Base-by-base conservation (phyloP, 108 stramenopile genomes). In the Skeletonema costatum region DNA sequence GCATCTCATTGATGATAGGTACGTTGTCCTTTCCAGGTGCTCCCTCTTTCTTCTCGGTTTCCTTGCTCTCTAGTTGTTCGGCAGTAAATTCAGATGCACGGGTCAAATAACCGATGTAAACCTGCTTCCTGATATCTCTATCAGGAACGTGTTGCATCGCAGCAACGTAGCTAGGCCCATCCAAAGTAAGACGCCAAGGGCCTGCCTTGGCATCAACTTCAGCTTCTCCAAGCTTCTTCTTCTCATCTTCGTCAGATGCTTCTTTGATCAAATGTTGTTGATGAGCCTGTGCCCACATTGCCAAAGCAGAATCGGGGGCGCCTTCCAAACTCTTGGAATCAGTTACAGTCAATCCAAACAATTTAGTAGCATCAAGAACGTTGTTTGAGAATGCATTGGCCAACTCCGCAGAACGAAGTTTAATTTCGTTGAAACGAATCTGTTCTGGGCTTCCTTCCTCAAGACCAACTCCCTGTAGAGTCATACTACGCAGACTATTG, bases 281-380 rank as follows among this genome's bases (percentile, higher is more conserved):
- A 41, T 95, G 77, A 4, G 96, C 87, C 60, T 90, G 82, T 16
- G 98, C 98, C 91, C 96, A 96, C 85, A 95, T 85, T 31, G 85
- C 95, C 78, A 87, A 89, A 76, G 97, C 97, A 13, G 92, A 93
- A 9, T 91, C 87, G 0, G 99, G 99, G 14, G 97, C 96, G 7
- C 96, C 96, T 74, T 92, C 87, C 39, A 99, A 75, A 44, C 91
- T 87, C 7, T 72, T 64, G 5, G 88, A 59, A 70, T 97, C 89
- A 2, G 88, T 85, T 21, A 98, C 75, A 10, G 71, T 75, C 44
- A 97, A 79, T 31, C 85, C 78, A 75, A 95, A 99, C 16, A 85
- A 87, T 88, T 99, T 99, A 59, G 98, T 99, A 12, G 92, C 90
- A 81, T 99, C 98, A 64, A 99, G 85, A 19, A 98, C 97, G 77